Conservation (phyloP, 345 rosid species). For the Arabis alpina region DNA sequence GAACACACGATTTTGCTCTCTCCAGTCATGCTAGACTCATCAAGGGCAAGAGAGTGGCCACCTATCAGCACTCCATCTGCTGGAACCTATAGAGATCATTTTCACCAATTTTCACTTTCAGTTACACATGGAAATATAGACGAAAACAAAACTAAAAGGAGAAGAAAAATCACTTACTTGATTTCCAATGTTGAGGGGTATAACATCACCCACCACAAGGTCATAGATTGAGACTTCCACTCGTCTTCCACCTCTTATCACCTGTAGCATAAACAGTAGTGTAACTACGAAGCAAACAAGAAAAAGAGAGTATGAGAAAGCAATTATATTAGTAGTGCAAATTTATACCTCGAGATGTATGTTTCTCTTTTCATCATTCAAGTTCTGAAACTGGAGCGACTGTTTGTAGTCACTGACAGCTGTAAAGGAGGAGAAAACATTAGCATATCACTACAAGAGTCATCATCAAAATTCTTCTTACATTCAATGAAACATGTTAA, state of each 20-base stretch:
- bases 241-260: conserved; percentile 85
- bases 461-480: conserved; percentile 7
- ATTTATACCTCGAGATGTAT: conserved; percentile 85
- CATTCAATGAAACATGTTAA: background rate
- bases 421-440: conserved; percentile 40
- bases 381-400: conserved; percentile 95
- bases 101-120: background rate
- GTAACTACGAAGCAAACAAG: conserved; percentile 22
- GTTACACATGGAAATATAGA: conserved; percentile 1
- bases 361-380: conserved; percentile 94
- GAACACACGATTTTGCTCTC: conserved; percentile 89
- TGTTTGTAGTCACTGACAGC: conserved; percentile 98
- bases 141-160: conserved; percentile 13
- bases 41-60: conserved; percentile 88
- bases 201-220: conserved; percentile 89
- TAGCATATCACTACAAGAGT: conserved; percentile 4
- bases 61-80: conserved; percentile 87
- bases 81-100: conserved; percentile 66
- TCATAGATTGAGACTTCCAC: conserved; percentile 89
- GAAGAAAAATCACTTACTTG: conserved; percentile 54
- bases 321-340: background rate
- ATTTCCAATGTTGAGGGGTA: conserved; percentile 97
- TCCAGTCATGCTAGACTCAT: conserved; percentile 99
- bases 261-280: conserved; percentile 49
- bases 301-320: background rate